Evolutionary conservation across 2,329 filamentous ascomycete genomes (phyloP), one percentile per base, ranked within the genome.

Genomic region (Moelleriella libera): DNA sequence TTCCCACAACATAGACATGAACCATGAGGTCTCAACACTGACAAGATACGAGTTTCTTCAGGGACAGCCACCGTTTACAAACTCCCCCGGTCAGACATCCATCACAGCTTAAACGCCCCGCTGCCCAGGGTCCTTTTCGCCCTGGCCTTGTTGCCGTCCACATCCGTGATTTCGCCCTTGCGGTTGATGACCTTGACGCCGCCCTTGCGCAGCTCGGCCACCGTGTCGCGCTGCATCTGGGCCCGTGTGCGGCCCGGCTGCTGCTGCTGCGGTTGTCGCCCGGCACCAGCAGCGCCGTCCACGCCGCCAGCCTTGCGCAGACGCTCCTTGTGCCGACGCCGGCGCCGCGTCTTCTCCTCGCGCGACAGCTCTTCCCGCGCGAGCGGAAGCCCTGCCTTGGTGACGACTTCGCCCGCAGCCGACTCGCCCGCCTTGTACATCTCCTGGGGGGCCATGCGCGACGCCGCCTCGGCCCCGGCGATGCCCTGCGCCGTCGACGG

Each of bases 111-210:
- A 58, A 75, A 82, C 50, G 68, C 73, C 49, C 75, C 73, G 50
- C 78, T 77, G 45, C 71, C 72, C 41, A 66, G 61, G n/a, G 66
- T 61, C 60, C 68, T 72, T 37, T 63, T 65, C 43, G 66, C 70
- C 62, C 73, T 73, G 42, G 83, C 75, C 68, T 85, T 83, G 58
- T 84, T 87, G 31, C 89, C 89, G 55, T 92, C 81, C 34, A 95
- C 76, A 66, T 94, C 84, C 14, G 83, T 82, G 47, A 95, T 69
- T 63, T 89, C 83, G 46, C 90, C 90, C 71, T 87, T 89, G 67
- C 84, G 85, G 52, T 88, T 89, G 67, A 96, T 92, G 50, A 97
- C 78, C 73, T 85, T 90, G 56, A 96, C 90, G 50, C 86, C 86
- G 46, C 86, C 88, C 74, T 84, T 86, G 70, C 83, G 87, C 59